Evolutionary conservation across 2,329 filamentous ascomycete genomes (phyloP), one percentile per base, ranked within the genome.

Genomic region (Scopulariopsis brevicaulis): DNA sequence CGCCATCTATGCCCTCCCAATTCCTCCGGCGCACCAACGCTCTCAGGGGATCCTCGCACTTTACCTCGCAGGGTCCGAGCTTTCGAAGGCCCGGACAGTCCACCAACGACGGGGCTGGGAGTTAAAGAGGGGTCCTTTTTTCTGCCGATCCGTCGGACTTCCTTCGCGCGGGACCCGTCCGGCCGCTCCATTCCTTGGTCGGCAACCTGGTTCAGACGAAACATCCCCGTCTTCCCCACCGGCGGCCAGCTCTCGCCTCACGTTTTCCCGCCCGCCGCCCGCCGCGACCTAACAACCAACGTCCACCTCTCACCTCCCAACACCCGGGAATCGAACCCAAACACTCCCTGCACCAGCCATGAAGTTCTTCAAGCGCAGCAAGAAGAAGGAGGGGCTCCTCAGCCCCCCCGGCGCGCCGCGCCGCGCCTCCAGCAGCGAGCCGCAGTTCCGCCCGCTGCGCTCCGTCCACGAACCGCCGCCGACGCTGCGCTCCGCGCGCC

Each of bases 401-500:
- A 63, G 65, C n/a, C 58, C 69, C 53, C 68, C 69, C 48, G 59
- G 60, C 18, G 64, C 61, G 48, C 62, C 60, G 63, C 60, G 65
- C 50, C 63, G 64, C 51, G 57, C 55, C 37, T 51, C 43, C 25
- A 54, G 56, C n/a, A 22, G 57, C 20, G 43, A 56, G 32, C 60
- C 65, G 20, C 65, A 43, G 63, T 56, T 63, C 65, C 25, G 71
- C 68, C 60, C 70, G 35, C 55, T 51, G 25, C 34, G 46, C 6
- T 24, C 48, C 12, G 55, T 32, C 28, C 24, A 37, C 50, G 35
- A 32, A 24, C 55, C 55, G 35, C 55, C 69, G 58, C 73, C 75
- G 10, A 76, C 73, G 5, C 63, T 64, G 25, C 63, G 66, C 32
- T 80, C 78, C 7, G 71, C 75, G 15, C 65, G 65, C 15, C 62